A percentile compares a stretch with the other conserved stretches of the same genome.
Conservation (phyloP, 148 eudicot genomes). For the Camellia sinensis region DNA sequence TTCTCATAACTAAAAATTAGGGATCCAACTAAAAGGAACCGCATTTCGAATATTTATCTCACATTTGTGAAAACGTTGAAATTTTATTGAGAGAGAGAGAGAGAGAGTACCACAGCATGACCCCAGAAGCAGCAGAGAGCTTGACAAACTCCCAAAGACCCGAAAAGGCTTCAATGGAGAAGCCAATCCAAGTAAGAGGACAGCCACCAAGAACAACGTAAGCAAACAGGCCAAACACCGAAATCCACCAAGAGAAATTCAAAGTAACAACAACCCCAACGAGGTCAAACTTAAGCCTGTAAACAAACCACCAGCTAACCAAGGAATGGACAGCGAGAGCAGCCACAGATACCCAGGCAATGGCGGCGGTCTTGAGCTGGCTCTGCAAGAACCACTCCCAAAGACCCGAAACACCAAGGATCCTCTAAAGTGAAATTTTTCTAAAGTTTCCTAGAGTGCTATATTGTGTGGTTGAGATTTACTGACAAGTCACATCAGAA, state of each 20-base stretch:
- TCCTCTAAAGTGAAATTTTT: no score
- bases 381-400: slow-evolving; percentile 57
- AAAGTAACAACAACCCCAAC: slow-evolving; percentile 32
- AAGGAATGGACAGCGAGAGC: slow-evolving; percentile 32
- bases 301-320: slow-evolving; percentile 42
- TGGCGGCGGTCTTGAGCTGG: slow-evolving; percentile 40
- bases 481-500: no score
- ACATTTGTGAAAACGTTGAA: no score
- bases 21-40: no score
- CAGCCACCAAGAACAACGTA: slow-evolving; percentile 46
- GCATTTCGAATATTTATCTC: no score
- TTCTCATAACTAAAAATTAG: no score
- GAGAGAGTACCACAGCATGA: slow-evolving; percentile 52
- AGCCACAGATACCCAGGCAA: slow-evolving; percentile 41
- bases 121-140: slow-evolving; percentile 47
- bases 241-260: slow-evolving; percentile 49
- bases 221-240: slow-evolving; percentile 35
- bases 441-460: no score
- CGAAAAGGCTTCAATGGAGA: slow-evolving; percentile 49
- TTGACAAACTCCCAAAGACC: slow-evolving; percentile 52
- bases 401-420: no score
- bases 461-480: no score
- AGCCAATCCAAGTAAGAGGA: slow-evolving; percentile 49
- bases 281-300: slow-evolving; percentile 30
- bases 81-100: no score